A percentile compares a stretch with the other conserved stretches of the same genome.
phyloP scores from a whole-genome alignment of 148 eudicot genomes.

The Vaccinium darrowii region DNA sequence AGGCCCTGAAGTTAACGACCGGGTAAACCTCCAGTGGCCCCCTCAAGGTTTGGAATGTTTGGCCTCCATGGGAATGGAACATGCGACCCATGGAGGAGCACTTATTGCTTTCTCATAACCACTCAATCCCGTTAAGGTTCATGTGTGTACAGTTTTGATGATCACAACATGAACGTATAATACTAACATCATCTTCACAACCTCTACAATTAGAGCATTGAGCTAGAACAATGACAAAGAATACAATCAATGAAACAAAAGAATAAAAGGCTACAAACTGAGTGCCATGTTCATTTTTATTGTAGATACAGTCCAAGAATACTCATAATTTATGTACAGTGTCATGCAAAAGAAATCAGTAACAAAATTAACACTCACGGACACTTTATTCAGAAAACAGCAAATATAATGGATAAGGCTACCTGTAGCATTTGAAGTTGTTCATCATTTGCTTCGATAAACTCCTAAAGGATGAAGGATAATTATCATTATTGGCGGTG shows the following conservation, averaged over 20 bases:
- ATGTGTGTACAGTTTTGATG: no score
- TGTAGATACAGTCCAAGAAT: background rate
- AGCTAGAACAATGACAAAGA: background rate
- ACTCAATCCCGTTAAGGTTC: no score
- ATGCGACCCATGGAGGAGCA: no score
- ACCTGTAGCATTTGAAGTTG: slow-evolving; percentile 70
- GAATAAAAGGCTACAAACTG: background rate
- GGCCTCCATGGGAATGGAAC: no score
- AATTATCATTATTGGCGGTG: slow-evolving; percentile 18
- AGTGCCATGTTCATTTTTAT: background rate
- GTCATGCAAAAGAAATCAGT: background rate
- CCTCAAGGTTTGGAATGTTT: no score
- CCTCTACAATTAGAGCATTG: background rate
- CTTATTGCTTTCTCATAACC: no score
- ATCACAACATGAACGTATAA: background rate
- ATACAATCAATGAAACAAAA: background rate
- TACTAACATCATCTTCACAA: background rate
- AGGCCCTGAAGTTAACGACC: no score
- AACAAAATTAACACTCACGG: background rate
- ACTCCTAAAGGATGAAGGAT: slow-evolving; percentile 52
- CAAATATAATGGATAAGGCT: background rate
- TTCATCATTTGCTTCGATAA: slow-evolving; percentile 50
- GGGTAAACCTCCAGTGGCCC: no score
- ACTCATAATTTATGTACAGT: background rate
- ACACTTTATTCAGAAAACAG: background rate